Percentiles rank a stretch among this genome's conserved stretches.
Evolutionary conservation across 106 monocot species (phyloP).

Genomic region (Narthecium ossifragum): DNA sequence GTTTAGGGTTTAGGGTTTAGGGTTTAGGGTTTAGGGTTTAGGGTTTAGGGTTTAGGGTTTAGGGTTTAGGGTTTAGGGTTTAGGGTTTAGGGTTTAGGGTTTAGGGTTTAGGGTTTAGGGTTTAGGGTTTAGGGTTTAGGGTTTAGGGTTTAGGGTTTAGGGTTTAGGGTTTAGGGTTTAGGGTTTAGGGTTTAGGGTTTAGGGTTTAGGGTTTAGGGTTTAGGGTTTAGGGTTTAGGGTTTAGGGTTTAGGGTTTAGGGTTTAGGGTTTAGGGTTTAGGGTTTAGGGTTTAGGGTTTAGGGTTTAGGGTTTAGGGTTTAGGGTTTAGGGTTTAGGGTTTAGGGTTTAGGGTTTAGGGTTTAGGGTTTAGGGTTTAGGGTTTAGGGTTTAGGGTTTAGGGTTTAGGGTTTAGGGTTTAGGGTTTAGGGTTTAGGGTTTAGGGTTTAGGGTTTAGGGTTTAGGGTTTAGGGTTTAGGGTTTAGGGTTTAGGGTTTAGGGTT

Average conservation of each 20-base stretch:
- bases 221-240: neutral
- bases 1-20: slow-evolving; percentile 25
- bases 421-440: slow-evolving; percentile 24
- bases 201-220: slow-evolving; percentile 13
- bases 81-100: slow-evolving; percentile 13
- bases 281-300: slow-evolving; percentile 8
- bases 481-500: slow-evolving; percentile 5
- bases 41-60: slow-evolving; percentile 23
- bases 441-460: slow-evolving; percentile 21
- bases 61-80: slow-evolving; percentile 12
- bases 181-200: slow-evolving; percentile 13
- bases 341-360: slow-evolving; percentile 29
- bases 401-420: slow-evolving; percentile 29
- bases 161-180: slow-evolving; percentile 13
- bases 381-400: slow-evolving; percentile 26
- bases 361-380: slow-evolving; percentile 16
- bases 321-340: slow-evolving; percentile 26
- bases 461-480: slow-evolving; percentile 19
- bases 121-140: slow-evolving; percentile 6
- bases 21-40: slow-evolving; percentile 21
- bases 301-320: slow-evolving; percentile 24
- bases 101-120: slow-evolving; percentile 1
- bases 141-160: slow-evolving; percentile 9
- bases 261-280: slow-evolving; percentile 21
- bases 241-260: slow-evolving; percentile 11